phyloP scores from a whole-genome alignment of 345 rosid species.

The Pistacia integerrima region DNA sequence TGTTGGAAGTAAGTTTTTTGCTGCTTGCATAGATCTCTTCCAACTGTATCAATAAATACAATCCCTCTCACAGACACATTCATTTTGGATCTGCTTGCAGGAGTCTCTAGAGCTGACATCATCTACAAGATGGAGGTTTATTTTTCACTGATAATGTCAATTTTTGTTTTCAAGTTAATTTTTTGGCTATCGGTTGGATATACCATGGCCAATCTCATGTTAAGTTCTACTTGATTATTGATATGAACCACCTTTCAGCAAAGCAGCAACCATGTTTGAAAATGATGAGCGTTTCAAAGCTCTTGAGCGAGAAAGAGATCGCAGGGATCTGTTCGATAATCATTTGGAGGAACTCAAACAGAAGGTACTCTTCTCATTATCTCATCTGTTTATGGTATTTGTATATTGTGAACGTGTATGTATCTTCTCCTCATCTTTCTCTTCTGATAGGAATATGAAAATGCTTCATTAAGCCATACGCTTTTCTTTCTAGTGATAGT shows the following conservation, averaged over 20 bases:
- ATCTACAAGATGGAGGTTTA: slow-evolving; percentile 90
- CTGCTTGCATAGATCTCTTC: slow-evolving; percentile 8
- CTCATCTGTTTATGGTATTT: neutral
- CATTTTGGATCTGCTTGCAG: slow-evolving; percentile 39
- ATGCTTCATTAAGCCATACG: neutral
- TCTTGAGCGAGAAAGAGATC: slow-evolving; percentile 87
- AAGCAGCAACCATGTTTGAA: slow-evolving; percentile 70
- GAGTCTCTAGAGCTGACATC: slow-evolving; percentile 76
- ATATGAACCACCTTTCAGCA: slow-evolving; percentile 54
- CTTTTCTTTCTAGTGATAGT: neutral
- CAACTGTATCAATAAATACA: slow-evolving; percentile 3
- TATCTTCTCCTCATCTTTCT: neutral
- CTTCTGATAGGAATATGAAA: neutral
- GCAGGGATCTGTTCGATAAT: slow-evolving; percentile 79
- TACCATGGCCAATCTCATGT: slow-evolving; percentile 12
- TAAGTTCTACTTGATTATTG: slow-evolving; percentile 18
- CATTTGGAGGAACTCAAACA: slow-evolving; percentile 65
- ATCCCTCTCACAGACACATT: slow-evolving; percentile 7
- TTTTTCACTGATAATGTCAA: slow-evolving; percentile 22
- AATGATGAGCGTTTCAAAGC: slow-evolving; percentile 86
- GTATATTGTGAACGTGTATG: neutral
- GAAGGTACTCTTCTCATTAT: slow-evolving; percentile 50
- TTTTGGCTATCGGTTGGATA: neutral
- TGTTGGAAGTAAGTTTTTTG: slow-evolving; percentile 73
- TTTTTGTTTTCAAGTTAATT: slow-evolving; percentile 8